phyloP scores from a whole-genome alignment of 495 filamentous ascomycete genomes.

The Copromyces sp. region DNA sequence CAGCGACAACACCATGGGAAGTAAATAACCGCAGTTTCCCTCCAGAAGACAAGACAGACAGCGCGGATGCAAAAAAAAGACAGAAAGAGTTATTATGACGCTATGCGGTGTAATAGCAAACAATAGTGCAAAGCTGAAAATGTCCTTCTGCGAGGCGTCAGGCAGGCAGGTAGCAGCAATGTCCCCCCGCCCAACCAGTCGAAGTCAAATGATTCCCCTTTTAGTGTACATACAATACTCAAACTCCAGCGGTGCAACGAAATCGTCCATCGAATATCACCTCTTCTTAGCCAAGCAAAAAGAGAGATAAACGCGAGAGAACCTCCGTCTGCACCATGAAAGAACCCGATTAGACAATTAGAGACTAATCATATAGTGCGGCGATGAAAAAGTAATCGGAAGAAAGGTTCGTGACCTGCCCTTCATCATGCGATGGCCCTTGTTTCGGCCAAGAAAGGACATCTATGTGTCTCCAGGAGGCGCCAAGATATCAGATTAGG shows the following conservation, averaged over 20 bases:
- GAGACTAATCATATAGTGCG: not conserved
- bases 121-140: constrained; percentile 1
- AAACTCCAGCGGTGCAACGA: not conserved
- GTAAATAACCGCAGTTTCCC: not conserved
- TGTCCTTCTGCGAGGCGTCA: not conserved
- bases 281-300: not conserved
- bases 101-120: not conserved
- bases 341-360: not conserved
- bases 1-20: not conserved
- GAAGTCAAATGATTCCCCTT: not conserved
- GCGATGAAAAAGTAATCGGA: not conserved
- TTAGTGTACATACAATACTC: not conserved
- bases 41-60: not conserved
- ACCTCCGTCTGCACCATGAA: not conserved
- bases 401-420: not conserved
- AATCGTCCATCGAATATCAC: not conserved
- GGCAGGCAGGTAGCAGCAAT: not conserved
- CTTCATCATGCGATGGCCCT: not conserved
- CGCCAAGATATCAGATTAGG: not conserved
- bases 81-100: not conserved
- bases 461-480: not conserved
- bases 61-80: not conserved
- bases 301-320: not conserved
- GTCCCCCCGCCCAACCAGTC: not conserved
- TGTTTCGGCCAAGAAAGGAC: not conserved